Base-by-base conservation (phyloP, 2,329 filamentous ascomycete genomes). In the Calycina marina region DNA sequence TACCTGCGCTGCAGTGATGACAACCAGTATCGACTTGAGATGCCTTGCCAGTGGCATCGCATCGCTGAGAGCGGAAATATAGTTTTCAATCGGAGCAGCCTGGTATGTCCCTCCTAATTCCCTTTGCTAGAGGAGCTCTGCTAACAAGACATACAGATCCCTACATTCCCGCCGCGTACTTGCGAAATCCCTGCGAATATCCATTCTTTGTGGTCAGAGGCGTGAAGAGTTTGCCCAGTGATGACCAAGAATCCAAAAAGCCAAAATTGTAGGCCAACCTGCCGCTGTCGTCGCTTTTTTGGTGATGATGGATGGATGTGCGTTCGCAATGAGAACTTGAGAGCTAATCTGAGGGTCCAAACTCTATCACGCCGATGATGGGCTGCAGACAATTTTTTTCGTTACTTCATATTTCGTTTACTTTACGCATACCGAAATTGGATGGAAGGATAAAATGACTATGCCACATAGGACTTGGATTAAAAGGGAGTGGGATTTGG, bases 211-310 rank as follows among this genome's bases (percentile, higher is more conserved):
- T 34, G 34, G 24, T 32, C 16, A 32, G 35, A 25, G 34, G 38
- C 35, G 35, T 26, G n/a, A 30, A 31, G 12, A 11, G 27, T 35
- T 35, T 34, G 46, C 51, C 52, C 49, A 18, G 45, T 54, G 52
- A 54, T 54, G 52, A 54, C 46, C 44, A 52, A 49, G 44, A 42
- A 39, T 51, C 50, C 50, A 52, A 51, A 52, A 53, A 53, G 51
- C 52, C 51, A 54, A 54, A 54, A 42, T 51, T 54, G 51, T 45
- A 54, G 48, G 47, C 47, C 49, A 54, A 45, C 51, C 50, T 50
- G 39, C 47, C 36, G 29, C 30, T 32, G 30, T 38, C 28, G 14
- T 42, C 31, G 38, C 39, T 37, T n/a, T n/a, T n/a, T 34, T 28
- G 37, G 29, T 28, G 34, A 30, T 30, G 34, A 37, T 31, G 30